Evolutionary conservation across 2,329 filamentous ascomycete genomes (phyloP).

Genomic region (Teratosphaeria destructans): DNA sequence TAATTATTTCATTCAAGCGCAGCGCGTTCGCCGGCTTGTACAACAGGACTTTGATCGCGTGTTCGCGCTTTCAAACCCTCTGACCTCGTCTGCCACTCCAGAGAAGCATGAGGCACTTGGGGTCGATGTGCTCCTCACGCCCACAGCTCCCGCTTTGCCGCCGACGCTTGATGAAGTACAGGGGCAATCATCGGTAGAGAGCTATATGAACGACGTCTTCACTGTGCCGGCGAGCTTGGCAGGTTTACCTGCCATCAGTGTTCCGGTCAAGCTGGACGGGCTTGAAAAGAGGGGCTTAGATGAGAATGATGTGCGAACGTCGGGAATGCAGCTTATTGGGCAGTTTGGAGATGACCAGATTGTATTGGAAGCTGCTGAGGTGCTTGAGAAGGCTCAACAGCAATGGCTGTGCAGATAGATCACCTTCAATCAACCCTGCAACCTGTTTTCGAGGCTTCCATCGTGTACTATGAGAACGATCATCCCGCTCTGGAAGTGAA

Average conservation of each 20-base stretch:
- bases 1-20: slow-evolving; percentile 94
- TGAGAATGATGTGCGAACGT: slow-evolving; percentile 29
- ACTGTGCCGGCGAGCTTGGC: slow-evolving; percentile 91
- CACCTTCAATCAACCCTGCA: no score
- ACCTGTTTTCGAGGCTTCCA: no score
- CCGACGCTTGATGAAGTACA: slow-evolving; percentile 53
- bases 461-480: no score
- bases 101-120: slow-evolving; percentile 30
- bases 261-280: slow-evolving; percentile 49
- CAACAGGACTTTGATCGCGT: slow-evolving; percentile 76
- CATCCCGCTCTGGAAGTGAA: no score
- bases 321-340: slow-evolving; percentile 67
- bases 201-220: slow-evolving; percentile 89
- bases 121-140: slow-evolving; percentile 80
- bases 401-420: no score
- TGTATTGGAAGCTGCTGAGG: slow-evolving; percentile 49
- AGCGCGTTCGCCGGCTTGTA: slow-evolving; percentile 74
- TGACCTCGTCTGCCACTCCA: slow-evolving; percentile 31
- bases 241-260: slow-evolving; percentile 76
- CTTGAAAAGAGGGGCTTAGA: slow-evolving; percentile 5
- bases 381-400: slow-evolving; percentile 24
- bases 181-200: slow-evolving; percentile 50
- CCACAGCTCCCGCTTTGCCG: slow-evolving; percentile 70
- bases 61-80: slow-evolving; percentile 60
- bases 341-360: slow-evolving; percentile 67